phyloP scores from a whole-genome alignment of 306 rosid genomes.

The Quercus glauca region DNA sequence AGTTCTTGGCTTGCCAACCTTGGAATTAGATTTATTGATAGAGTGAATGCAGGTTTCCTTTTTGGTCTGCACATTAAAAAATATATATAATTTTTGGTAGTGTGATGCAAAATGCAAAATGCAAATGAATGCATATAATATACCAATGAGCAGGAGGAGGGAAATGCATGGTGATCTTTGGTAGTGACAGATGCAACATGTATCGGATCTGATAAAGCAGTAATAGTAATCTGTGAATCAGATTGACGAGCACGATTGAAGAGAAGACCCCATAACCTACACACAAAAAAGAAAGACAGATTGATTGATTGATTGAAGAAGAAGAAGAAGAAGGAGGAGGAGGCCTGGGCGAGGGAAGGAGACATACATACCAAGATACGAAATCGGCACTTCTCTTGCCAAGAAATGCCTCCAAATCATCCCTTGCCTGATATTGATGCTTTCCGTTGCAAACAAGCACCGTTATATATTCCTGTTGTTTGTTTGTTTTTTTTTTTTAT shows the following conservation, averaged over 20 bases:
- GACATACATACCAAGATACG: constrained; percentile 23
- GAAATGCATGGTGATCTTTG: neutral
- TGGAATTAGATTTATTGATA: constrained; percentile 1
- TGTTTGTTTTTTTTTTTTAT: neutral
- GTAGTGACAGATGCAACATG: neutral
- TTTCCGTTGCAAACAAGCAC: constrained; percentile 34
- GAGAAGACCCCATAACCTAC: constrained; percentile 26
- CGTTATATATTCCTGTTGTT: constrained; percentile 24
- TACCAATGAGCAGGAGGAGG: neutral
- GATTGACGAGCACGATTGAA: neutral
- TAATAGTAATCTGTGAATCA: neutral
- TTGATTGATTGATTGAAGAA: neutral
- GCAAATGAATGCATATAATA: neutral
- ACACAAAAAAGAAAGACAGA: neutral
- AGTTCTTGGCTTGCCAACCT: constrained; percentile 12
- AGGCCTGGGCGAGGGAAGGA: neutral
- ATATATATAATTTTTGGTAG: neutral
- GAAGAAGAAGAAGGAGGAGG: neutral
- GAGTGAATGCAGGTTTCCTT: neutral
- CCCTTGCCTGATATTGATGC: constrained; percentile 34
- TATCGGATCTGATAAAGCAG: neutral
- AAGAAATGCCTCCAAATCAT: constrained; percentile 29
- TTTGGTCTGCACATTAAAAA: neutral
- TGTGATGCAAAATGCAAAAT: too few relatives aligned
- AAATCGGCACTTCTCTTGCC: constrained; percentile 22